Base-by-base conservation (phyloP, 192 early-diverging fungal species). In the Backusella parvicylindrica region DNA sequence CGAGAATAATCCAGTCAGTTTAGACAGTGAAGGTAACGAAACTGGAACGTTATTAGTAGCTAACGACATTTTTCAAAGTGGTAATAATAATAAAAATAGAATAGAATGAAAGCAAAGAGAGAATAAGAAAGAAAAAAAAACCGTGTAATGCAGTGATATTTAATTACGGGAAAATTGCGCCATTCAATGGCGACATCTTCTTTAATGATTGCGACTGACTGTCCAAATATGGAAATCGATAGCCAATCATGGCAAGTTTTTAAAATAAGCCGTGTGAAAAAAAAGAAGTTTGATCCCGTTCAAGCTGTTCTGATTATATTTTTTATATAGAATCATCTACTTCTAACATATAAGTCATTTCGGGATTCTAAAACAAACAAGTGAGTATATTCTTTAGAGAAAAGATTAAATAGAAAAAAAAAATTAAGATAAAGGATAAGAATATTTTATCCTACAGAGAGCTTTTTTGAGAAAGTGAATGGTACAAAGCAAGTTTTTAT, bases 171-270 rank as follows among this genome's bases (percentile, higher is more conserved):
- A n/a, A 36, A 38, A 75, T 75, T 67, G 66, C 74, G 74, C 74
- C 74, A 75, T 68, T n/a, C 33, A 49, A 75, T 75, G 64, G 66
- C 74, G 74, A 75, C 66, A 75, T 75, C 49, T 75, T 49, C 16
- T 21, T 68, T 4, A 30, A 7, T 64, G 23, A 75, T 75, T 75
- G 74, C 74, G 74, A 75, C 40, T n/a, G 18, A 31, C 6, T 70
- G 31, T 35, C 35, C 35, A 16, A 43, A 70, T 43, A 43, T 41
- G 37, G 68, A 37, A 70, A 31, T 1, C 12, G 11, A n/a, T 12
- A 4, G 66, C 66, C 66, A 37, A 36, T 68, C 66, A 37, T 4
- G 12, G 28, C 26, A 26, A 60, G 23, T 60, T 60, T 60, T 60
- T 23, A 60, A 60, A 28, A 26, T 60, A 28, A 28, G 12, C 26